Evolutionary conservation across 202 grass and related monocot species (phyloP), one percentile per base, ranked within the genome.

Genomic region (Setaria viridis): DNA sequence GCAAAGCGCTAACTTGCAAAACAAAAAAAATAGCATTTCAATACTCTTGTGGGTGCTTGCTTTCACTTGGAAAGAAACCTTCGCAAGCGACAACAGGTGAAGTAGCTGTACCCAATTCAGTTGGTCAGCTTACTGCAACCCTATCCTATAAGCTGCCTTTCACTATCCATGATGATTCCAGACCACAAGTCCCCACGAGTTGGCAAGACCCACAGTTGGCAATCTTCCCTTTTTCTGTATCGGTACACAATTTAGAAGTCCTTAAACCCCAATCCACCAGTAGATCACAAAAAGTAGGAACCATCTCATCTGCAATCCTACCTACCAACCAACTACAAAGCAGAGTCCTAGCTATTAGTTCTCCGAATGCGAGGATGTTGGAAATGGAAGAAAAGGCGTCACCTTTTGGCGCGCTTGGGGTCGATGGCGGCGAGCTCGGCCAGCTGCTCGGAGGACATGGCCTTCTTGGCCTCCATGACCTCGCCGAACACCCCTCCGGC

Each of bases 401-500:
- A 97, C 97, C 97, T 99, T 91, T 99, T 99, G 67, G 88, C 97
- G 65, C 93, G 90, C 91, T 99, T 99, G 32, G 97, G 97, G 67
- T 99, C 97, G 88, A 99, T 89, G 69, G 92, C 80, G 9, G 92
- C 85, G 42, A 97, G 87, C 83, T 97, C 94, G 13, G 91, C 70
- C 4, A 99, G 93, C 91, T 99, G 92, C 64, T 99, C 92, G 47
- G 97, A 82, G 37, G 93, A 88, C 94, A 97, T 97, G 80, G 94
- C 92, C 90, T 97, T 99, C 90, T 99, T 99, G 9, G 94, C 89
- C 85, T 99, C 97, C 90, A 99, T 45, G 30, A 94, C 88, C 8
- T 99, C 97, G 46, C 86, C 80, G 77, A 96, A 94, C 66, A 86
- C 15, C 42, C 86, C 87, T 19, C 80, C 85, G 9, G 45, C 76